These are phyloP conservation scores for Spongiforma sp. DNA, from an alignment of 1,284 basidiomycete genomes.

Conservation along the genomic window DNA sequence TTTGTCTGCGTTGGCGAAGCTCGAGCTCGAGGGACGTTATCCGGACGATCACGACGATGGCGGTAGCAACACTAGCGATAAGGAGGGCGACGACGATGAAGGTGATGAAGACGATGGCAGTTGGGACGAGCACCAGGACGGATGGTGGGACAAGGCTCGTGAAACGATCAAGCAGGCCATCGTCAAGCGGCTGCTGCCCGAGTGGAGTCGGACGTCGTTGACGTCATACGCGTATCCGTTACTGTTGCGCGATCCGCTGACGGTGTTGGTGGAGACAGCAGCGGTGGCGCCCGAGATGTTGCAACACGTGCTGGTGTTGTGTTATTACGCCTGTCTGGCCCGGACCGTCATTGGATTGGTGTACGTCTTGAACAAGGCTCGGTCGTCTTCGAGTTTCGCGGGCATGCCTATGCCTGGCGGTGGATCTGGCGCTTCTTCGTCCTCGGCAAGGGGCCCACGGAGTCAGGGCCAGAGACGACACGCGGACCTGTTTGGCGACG, in stretches of 20 bases:
- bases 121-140: too few species aligned
- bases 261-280: conserved; percentile 86
- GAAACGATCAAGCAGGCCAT: conserved; percentile 83
- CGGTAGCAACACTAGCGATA: too few species aligned
- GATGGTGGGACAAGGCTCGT: too few species aligned
- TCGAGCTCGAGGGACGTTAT: conserved; percentile 65
- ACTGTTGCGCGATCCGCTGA: conserved; percentile 86
- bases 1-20: conserved; percentile 68
- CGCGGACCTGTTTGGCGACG: conserved; percentile 74
- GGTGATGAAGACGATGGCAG: too few species aligned
- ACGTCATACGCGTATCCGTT: conserved; percentile 79
- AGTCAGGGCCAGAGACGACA: not conserved
- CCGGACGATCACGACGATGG: too few species aligned
- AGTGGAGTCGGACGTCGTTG: conserved; percentile 85
- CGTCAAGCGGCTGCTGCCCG: conserved; percentile 85
- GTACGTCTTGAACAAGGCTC: conserved; percentile 75
- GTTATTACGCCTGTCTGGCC: conserved; percentile 89
- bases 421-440: too few species aligned
- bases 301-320: conserved; percentile 81
- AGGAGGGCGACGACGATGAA: too few species aligned
- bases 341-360: conserved; percentile 85
- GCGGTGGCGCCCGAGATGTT: conserved; percentile 89
- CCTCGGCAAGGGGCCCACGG: not conserved
- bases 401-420: conserved; percentile 43
- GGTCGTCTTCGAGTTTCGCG: conserved; percentile 51